These are phyloP conservation scores for Globisporangium canariense DNA, from an alignment of 352 stramenopile genomes.

Conservation along the genomic window DNA sequence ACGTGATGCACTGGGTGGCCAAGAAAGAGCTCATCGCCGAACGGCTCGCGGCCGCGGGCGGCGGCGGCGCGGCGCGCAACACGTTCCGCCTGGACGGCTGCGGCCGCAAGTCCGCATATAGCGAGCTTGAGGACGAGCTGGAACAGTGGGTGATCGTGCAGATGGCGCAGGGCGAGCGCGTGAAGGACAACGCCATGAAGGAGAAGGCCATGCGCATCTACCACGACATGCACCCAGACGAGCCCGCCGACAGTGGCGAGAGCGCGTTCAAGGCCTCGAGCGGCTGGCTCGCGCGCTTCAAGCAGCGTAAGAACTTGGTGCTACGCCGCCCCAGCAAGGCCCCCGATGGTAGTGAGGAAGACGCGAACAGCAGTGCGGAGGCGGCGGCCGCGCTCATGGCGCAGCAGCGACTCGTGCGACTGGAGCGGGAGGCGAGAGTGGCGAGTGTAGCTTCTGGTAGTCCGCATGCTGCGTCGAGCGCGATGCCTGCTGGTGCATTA, in stretches of 20 bases:
- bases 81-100: slow-evolving; percentile 17
- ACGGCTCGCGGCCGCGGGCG: slow-evolving; percentile 2
- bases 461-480: too few relatives aligned
- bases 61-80: slow-evolving; percentile 5
- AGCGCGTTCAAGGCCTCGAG: slow-evolving; percentile 20
- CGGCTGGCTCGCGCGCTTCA: slow-evolving; percentile 22
- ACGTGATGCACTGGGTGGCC: slow-evolving; percentile 19
- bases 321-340: slow-evolving; percentile 6
- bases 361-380: neutral
- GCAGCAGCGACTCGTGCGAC: neutral
- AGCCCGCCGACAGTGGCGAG: neutral
- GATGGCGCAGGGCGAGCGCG: slow-evolving; percentile 13
- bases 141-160: slow-evolving; percentile 14
- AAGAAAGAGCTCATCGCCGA: slow-evolving; percentile 13
- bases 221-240: slow-evolving; percentile 10
- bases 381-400: neutral
- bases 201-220: slow-evolving; percentile 15
- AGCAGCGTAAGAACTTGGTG: slow-evolving; percentile 17
- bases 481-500: neutral
- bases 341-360: neutral
- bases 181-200: slow-evolving; percentile 18
- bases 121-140: slow-evolving; percentile 16
- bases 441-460: neutral
- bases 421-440: neutral
- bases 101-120: slow-evolving; percentile 18